Base-by-base conservation (phyloP, 768 basidiomycete species). In the Hygrophorus russula region DNA sequence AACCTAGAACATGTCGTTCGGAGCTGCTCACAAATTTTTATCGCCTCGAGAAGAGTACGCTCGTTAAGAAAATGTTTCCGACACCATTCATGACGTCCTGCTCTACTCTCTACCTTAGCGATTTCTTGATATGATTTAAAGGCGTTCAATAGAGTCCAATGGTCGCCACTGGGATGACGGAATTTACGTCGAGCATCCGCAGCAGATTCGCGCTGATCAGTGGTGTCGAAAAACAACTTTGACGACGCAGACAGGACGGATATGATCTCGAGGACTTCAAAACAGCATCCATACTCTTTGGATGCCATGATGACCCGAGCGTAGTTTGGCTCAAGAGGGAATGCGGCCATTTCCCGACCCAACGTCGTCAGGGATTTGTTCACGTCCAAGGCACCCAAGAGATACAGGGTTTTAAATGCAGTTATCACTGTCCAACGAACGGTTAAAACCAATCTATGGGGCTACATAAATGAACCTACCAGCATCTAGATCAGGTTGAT, bases 301-400 rank as follows among this genome's bases (percentile, higher is more conserved):
- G 94, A 86, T 11, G 85, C 83, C 42, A 98, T 65, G 27, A 98
- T 63, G 33, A 83, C 74, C 24, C 89, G 79, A 0, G 92, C 78
- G 43, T 80, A 74, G 27, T 76, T 64, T 1, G 94, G 91, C 51
- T 97, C 91, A n/a, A 96, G 74, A 2, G 96, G 96, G 56, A 93
- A 89, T n/a, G 67, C 55, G 2, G 91, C 82, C 87, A 99, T 97
- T 48, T 78, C 65, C 4, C 78, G 74, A 2, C 96, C 96, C 3
- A 84, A 59, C 0, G 67, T 52, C 0, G 92, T 96, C 41, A 99
- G 66, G 4, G 56, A 55, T 46, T 76, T 79, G 12, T 70, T 68
- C 29, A 72, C 63, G 56, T 84, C 74, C 46, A 97, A 68, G 10
- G 93, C 93, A 11, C 79, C 80, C 7, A 98, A 72, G 2, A 89